These are phyloP conservation scores for Hura crepitans DNA, from an alignment of 441 rosid species.

Conservation along the genomic window DNA sequence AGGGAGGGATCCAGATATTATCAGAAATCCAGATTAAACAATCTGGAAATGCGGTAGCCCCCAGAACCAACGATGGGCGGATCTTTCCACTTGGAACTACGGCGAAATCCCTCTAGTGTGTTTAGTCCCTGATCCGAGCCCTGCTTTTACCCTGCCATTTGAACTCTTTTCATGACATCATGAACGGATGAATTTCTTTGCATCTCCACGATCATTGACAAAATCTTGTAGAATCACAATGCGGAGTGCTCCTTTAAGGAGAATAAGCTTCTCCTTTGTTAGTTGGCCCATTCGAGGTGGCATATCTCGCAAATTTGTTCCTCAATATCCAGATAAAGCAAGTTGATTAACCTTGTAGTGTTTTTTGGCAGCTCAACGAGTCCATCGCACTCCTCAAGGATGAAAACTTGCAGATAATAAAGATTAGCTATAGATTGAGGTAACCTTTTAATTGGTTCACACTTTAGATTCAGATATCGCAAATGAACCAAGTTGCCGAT, in stretches of 20 bases:
- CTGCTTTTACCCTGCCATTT: background rate
- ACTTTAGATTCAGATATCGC: background rate
- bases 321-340: conserved; percentile 1
- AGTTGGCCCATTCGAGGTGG: background rate
- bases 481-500: background rate
- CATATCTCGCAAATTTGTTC: background rate
- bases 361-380: background rate
- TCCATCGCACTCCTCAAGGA: background rate
- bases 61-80: background rate
- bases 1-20: background rate
- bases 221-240: background rate
- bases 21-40: conserved; percentile 12
- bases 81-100: background rate
- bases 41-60: background rate
- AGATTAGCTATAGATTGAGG: background rate
- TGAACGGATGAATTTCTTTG: background rate
- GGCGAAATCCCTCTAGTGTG: background rate
- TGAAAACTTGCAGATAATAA: background rate
- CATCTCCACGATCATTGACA: background rate
- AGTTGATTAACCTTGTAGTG: background rate
- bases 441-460: background rate
- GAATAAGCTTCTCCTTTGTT: background rate
- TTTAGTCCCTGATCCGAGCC: background rate
- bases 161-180: background rate
- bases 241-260: background rate